These are phyloP conservation scores for Onygena corvina DNA, from an alignment of 2,329 filamentous ascomycete species.

Conservation along the genomic window DNA sequence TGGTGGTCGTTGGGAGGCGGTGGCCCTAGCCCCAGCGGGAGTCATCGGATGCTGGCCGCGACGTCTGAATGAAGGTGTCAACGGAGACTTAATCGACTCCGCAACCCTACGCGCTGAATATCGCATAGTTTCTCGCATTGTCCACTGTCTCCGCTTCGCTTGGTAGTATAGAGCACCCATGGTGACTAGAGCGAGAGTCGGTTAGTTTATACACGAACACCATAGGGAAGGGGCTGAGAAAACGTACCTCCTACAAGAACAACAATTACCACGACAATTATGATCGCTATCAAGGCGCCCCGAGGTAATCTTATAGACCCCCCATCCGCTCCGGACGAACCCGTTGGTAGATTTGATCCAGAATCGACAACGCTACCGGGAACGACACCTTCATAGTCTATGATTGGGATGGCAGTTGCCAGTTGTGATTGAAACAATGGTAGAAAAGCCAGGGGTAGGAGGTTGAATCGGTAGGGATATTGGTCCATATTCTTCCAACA, in stretches of 20 bases:
- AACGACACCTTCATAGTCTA: not conserved
- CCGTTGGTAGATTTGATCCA: not conserved
- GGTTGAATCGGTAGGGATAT: not conserved
- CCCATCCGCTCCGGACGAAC: conserved; percentile 19
- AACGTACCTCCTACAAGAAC: conserved; percentile 57
- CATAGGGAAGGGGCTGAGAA: conserved; percentile 11
- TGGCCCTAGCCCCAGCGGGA: not conserved
- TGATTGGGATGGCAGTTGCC: not conserved
- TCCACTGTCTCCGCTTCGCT: conserved; percentile 78
- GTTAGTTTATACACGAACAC: not conserved
- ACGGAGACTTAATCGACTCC: conserved; percentile 13
- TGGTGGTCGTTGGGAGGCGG: not conserved
- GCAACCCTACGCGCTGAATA: conserved; percentile 46
- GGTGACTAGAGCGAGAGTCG: conserved; percentile 38
- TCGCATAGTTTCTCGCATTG: conserved; percentile 57
- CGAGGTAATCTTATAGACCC: conserved; percentile 53
- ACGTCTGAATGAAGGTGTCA: conserved; percentile 3
- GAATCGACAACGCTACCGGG: not conserved
- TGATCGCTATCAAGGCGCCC: conserved; percentile 61
- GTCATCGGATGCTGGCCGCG: not conserved
- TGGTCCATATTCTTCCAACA: not conserved
- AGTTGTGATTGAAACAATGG: not conserved
- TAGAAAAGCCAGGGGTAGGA: not conserved
- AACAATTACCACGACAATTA: conserved; percentile 56
- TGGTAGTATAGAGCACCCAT: conserved; percentile 61